Evolutionary conservation across 805 yeast species (phyloP).

Genomic region (Zygosaccharomyces bailii): DNA sequence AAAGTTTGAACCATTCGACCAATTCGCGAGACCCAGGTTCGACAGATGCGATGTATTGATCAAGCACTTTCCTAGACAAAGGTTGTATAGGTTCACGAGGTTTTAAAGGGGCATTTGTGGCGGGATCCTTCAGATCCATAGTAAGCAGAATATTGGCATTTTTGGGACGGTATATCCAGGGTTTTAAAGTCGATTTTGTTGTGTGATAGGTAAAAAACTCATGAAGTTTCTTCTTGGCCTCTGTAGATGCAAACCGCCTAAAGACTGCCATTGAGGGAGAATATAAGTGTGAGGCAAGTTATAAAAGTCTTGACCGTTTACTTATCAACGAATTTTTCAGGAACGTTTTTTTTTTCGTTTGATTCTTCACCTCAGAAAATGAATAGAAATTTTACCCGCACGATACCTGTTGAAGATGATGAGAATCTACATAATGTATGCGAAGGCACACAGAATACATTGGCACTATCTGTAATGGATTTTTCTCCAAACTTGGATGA

Average conservation of each 20-base stretch:
- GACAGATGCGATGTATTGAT: conserved; percentile 26
- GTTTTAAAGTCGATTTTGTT: conserved; percentile 35
- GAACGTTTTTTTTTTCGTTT: neutral
- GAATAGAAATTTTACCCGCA: neutral
- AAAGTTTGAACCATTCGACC: conserved; percentile 24
- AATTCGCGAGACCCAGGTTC: conserved; percentile 22
- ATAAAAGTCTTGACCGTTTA: neutral
- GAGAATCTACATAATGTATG: no score
- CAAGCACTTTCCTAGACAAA: conserved; percentile 29
- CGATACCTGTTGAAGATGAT: neutral
- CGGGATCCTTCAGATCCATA: conserved; percentile 41
- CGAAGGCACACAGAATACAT: no score
- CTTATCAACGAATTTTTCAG: neutral
- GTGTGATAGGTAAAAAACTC: conserved; percentile 36
- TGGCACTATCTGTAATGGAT: conserved; percentile 12
- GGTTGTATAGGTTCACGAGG: conserved; percentile 36
- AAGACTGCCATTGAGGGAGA: conserved; percentile 12
- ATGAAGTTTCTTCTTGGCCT: conserved; percentile 29
- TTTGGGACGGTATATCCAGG: conserved; percentile 41
- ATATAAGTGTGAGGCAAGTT: neutral
- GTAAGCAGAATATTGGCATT: conserved; percentile 39
- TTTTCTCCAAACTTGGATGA: conserved; percentile 20
- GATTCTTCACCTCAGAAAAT: neutral
- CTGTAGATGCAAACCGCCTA: conserved; percentile 20
- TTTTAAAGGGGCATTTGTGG: conserved; percentile 32